Base-by-base conservation (phyloP, 306 rosid species). In the Potentilla sterilis region DNA sequence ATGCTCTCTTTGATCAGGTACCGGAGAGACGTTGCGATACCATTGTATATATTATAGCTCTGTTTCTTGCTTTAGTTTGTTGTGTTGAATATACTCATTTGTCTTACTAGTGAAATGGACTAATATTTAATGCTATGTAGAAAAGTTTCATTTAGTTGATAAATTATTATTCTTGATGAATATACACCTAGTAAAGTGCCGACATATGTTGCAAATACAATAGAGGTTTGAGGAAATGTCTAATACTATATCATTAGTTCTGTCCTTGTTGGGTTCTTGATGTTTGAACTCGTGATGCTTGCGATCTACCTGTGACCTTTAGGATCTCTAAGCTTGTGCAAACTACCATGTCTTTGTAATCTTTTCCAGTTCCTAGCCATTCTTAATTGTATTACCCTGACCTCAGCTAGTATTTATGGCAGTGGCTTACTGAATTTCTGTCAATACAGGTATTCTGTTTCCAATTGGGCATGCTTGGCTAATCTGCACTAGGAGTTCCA, bases 381-480 rank as follows among this genome's bases (percentile, higher is more conserved):
- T 72, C 34, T 51, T 16, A n/a, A n/a, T 72, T 72, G 66, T 54
- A 58, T 49, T 4, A 19, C 37, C 10, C 9, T 13, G 49, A 14
- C 51, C 63, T 49, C 51, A 44, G 51, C 40, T 49, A n/a, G 14
- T 22, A 52, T 8, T 34, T 13, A n/a, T 35, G 22, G 32, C 8
- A 38, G 58, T 47, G 41, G 67, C 67, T 67, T 64, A 59, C 67
- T 34, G 64, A 61, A 73, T 72, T 77, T 40, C 10, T 44, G 71
- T 78, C 40, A 75, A 68, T 85, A 74, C 85, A 83, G 88, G 84
- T 57, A 54, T 78, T 67, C 70, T 66, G 19, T 32, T 54, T 64
- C 69, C 48, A 47, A 21, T 57, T 44, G 74, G 32, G 68, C 54
- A 15, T 15, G 41, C 55, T 42, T 57, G 63, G 73, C 79, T 63